Evolutionary conservation across 345 rosid genomes (phyloP), one percentile per base, ranked within the genome.

Genomic region (Eucalyptus albens): DNA sequence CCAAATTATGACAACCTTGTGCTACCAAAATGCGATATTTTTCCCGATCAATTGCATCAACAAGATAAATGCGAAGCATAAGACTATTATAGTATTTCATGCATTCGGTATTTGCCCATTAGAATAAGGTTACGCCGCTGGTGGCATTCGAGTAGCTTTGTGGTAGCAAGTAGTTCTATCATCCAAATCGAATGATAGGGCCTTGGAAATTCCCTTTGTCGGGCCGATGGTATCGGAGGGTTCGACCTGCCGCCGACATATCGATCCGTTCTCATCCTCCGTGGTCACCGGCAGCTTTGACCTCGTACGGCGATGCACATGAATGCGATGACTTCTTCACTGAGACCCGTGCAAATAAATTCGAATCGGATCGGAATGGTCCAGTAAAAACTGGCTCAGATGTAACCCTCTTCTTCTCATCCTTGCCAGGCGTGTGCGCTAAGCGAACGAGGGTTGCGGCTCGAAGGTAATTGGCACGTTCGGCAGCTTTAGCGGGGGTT

Each of bases 91-190:
- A 42, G 47, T 21, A 77, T 21, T 37, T 77, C 47, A 77, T 5
- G 1, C 42, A 40, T 77, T 7, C 47, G 45, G 83, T 1, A 3
- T 69, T 33, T 33, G 82, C 44, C 77, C 37, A 15, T 6, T n/a
- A 0, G 2, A 15, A 8, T 31, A n/a, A 65, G 77, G 19, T n/a
- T n/a, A n/a, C 9, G 5, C 19, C 0, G 10, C 21, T 7, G 40
- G 69, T 60, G 44, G 42, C 81, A 3, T 19, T 15, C 1, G 11
- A n/a, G 40, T 67, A 15, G 40, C 40, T 67, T 31, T 11, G 14
- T 21, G 45, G 14, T 1, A 21, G 27, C 9, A 10, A 77, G 45
- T 77, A 3, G 82, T 17, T 72, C 44, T 6, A 9, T 17, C 82
- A 33, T 19, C 82, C 44, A 33, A 72, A 72, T 37, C 45, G 26